Evolutionary conservation across 768 basidiomycete species (phyloP), one percentile per base, ranked within the genome.

Genomic region (Termitomyces heimii): DNA sequence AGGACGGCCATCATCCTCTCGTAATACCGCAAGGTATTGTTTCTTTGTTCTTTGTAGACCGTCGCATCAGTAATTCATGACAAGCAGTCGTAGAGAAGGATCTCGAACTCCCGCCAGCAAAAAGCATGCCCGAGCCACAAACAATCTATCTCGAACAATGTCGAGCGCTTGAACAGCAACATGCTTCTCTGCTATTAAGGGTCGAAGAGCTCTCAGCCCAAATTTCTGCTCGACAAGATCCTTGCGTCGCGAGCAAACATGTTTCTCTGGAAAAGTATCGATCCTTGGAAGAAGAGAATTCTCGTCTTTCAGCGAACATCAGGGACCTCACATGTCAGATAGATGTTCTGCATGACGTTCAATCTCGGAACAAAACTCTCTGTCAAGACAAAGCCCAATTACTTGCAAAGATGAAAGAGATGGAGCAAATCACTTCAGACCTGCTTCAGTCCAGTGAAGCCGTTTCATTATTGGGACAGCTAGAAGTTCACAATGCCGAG

Each of bases 371-470:
- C 44, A 70, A 70, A 9, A 65, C 65, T n/a, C 67, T 72, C 35
- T 58, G 63, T 0, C 59, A 58, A 28, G 70, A 75, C 40, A 70
- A 73, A 22, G 61, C 60, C 10, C 44, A 64, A 14, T 62, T 75
- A 1, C 58, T 67, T 8, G 57, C 62, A 3, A 64, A 66, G 58
- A 59, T 67, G 6, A 54, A 58, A 0, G 68, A 72, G 31, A 62
- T 68, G 46, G 72, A 72, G 53, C 68, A 72, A 35, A 56, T 67
- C 13, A 70, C 73, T 20, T 60, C 66, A 18, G 66, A 69, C 52
- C 43, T 75, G 3, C 63, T 67, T 3, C 68, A 69, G 9, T 65
- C 71, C 7, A 66, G 63, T 46, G 63, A 61, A 39, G 31, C 59
- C 18, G 43, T 31, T 20, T 59, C 68, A 18, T 64, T 68, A 4